These are phyloP conservation scores for Chytriomyces sp. DNA, from an alignment of 192 early-diverging fungal genomes.

Conservation along the genomic window DNA sequence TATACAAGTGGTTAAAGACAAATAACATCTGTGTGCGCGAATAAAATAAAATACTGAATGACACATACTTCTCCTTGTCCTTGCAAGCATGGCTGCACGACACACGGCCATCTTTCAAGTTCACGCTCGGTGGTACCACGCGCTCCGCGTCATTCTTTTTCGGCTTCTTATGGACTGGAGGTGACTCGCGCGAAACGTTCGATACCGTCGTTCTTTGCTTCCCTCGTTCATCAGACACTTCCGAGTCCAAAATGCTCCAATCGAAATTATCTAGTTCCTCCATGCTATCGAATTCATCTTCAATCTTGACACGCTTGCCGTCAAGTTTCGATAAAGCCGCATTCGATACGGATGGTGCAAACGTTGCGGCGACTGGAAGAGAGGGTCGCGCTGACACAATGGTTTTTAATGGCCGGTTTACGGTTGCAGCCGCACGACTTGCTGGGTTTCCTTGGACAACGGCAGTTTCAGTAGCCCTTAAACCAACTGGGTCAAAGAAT, in stretches of 20 bases:
- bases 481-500: background rate
- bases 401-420: no score
- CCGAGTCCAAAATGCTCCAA: no score
- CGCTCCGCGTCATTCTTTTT: background rate
- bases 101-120: conserved; percentile 34
- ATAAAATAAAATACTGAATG: background rate
- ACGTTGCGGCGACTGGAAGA: background rate
- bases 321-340: background rate
- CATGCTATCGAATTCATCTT: background rate
- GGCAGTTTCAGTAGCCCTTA: background rate
- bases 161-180: background rate
- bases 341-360: background rate
- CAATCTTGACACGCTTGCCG: no score
- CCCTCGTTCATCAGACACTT: no score
- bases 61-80: conserved; percentile 38
- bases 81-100: conserved; percentile 48
- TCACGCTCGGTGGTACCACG: background rate
- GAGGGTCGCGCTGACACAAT: background rate
- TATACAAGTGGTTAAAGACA: no score
- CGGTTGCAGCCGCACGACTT: background rate
- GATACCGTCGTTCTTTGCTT: conserved; percentile 1
- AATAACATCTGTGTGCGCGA: no score
- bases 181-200: background rate
- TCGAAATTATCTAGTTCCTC: background rate
- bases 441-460: background rate